Conservation (phyloP, 768 basidiomycete genomes). For the Russula vinacea region DNA sequence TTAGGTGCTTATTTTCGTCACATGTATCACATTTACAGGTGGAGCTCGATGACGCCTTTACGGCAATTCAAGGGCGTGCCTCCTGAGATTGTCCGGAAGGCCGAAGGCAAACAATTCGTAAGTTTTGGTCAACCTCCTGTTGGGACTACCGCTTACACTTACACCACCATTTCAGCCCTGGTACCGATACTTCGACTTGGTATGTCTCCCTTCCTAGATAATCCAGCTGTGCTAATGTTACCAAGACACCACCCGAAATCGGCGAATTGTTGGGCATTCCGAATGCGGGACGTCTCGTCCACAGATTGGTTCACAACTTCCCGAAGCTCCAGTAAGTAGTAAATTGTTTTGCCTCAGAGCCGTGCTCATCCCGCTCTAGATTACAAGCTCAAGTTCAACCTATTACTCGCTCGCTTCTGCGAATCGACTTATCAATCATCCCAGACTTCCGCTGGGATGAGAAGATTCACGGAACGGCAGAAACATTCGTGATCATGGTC, state of each 20-base stretch:
- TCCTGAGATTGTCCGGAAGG: slow-evolving; percentile 78
- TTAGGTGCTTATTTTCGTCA: neutral
- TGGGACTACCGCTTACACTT: neutral
- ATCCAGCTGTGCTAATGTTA: slow-evolving; percentile 7
- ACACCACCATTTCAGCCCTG: slow-evolving; percentile 60
- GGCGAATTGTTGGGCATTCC: slow-evolving; percentile 93
- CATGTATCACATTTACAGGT: slow-evolving; percentile 49
- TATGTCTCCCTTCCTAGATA: slow-evolving; percentile 32
- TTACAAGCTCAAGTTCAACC: slow-evolving; percentile 96
- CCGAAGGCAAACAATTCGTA: slow-evolving; percentile 97
- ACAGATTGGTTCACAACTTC: slow-evolving; percentile 92
- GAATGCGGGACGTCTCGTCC: slow-evolving; percentile 88
- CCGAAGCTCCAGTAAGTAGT: slow-evolving; percentile 80
- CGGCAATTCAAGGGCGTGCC: slow-evolving; percentile 95
- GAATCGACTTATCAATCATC: slow-evolving; percentile 88
- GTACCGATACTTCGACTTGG: slow-evolving; percentile 95
- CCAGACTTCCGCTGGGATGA: slow-evolving; percentile 99
- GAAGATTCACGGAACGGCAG: slow-evolving; percentile 82
- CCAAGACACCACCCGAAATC: slow-evolving; percentile 76
- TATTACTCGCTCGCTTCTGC: slow-evolving; percentile 87
- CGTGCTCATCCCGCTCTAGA: slow-evolving; percentile 38
- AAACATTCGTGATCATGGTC: slow-evolving; percentile 90
- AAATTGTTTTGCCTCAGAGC: neutral
- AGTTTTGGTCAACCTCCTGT: slow-evolving; percentile 35
- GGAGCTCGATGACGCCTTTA: slow-evolving; percentile 96